Percentiles rank a stretch among this genome's conserved stretches.
phyloP scores from a whole-genome alignment of 1,284 basidiomycete genomes.

The Ceratobasidium sp. region DNA sequence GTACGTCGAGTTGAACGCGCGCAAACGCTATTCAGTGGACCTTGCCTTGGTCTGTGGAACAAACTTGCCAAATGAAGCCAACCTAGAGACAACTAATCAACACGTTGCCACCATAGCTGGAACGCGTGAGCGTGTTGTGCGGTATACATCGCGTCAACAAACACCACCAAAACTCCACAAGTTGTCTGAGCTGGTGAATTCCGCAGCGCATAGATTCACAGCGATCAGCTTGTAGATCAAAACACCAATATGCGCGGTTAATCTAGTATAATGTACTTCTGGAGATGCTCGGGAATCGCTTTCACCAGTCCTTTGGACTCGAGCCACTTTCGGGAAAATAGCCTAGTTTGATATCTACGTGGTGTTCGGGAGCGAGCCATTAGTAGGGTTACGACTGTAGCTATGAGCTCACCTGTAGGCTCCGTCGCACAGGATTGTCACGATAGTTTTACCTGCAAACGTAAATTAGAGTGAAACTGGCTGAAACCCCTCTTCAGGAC shows the following conservation, averaged over 20 bases:
- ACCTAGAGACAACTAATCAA: conserved; percentile 6
- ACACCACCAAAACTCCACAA: conserved; percentile 17
- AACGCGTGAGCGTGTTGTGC: conserved; percentile 38
- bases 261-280: conserved; percentile 91
- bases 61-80: conserved; percentile 38
- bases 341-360: conserved; percentile 83
- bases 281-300: conserved; percentile 85
- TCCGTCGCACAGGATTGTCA: conserved; percentile 93
- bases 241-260: conserved; percentile 53
- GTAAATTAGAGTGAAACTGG: background rate
- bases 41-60: conserved; percentile 15
- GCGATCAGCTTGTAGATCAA: conserved; percentile 18
- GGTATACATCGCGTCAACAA: conserved; percentile 43
- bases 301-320: conserved; percentile 81
- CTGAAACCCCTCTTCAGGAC: conserved; percentile 22
- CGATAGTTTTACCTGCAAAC: conserved; percentile 79
- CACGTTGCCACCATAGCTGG: conserved; percentile 22
- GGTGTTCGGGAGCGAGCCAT: conserved; percentile 14
- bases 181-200: conserved; percentile 4
- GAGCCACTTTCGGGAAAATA: conserved; percentile 97
- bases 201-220: conserved; percentile 26
- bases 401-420: conserved; percentile 73
- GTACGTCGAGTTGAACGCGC: background rate
- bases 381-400: conserved; percentile 45
- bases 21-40: conserved; percentile 5